Percentiles rank a stretch among this genome's conserved stretches.
phyloP scores from a whole-genome alignment of 2,329 filamentous ascomycete species.

The Fusarium decemcellulare region DNA sequence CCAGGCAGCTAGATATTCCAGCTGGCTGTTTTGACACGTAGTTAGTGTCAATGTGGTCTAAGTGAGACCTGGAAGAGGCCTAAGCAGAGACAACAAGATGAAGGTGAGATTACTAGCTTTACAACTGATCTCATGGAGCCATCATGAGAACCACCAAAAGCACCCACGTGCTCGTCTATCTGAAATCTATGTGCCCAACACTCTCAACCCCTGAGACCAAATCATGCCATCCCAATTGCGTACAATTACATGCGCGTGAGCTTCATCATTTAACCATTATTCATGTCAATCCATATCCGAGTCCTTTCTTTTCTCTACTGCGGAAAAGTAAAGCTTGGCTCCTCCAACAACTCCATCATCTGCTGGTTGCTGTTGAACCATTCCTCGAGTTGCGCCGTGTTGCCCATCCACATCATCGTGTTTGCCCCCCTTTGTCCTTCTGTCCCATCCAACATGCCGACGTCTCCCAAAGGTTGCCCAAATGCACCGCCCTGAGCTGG shows the following conservation, averaged over 20 bases:
- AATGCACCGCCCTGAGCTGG: slow-evolving; percentile 24
- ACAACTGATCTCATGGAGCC: slow-evolving; percentile 1
- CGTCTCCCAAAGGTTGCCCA: slow-evolving; percentile 28
- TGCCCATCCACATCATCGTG: slow-evolving; percentile 54
- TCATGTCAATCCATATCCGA: neutral
- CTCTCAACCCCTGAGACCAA: neutral
- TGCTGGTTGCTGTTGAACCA: slow-evolving; percentile 57
- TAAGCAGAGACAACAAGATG: neutral
- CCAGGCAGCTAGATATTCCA: slow-evolving; percentile 1
- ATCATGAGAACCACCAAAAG: slow-evolving; percentile 20
- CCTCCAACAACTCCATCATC: slow-evolving; percentile 54
- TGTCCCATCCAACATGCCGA: slow-evolving; percentile 21
- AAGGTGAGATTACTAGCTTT: neutral
- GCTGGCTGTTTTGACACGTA: neutral
- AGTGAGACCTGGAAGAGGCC: neutral
- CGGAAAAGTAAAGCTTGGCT: slow-evolving; percentile 46
- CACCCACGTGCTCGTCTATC: slow-evolving; percentile 1
- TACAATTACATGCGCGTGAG: neutral
- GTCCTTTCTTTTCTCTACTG: slow-evolving; percentile 8
- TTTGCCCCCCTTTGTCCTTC: slow-evolving; percentile 39
- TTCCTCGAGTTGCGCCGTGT: slow-evolving; percentile 54
- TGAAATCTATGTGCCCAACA: neutral
- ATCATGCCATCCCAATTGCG: neutral
- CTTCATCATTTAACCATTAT: neutral
- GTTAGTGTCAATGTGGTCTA: neutral